Evolutionary conservation across 164 flowering plant genomes (phyloP).

Genomic region (Magnolia changhungtana): DNA sequence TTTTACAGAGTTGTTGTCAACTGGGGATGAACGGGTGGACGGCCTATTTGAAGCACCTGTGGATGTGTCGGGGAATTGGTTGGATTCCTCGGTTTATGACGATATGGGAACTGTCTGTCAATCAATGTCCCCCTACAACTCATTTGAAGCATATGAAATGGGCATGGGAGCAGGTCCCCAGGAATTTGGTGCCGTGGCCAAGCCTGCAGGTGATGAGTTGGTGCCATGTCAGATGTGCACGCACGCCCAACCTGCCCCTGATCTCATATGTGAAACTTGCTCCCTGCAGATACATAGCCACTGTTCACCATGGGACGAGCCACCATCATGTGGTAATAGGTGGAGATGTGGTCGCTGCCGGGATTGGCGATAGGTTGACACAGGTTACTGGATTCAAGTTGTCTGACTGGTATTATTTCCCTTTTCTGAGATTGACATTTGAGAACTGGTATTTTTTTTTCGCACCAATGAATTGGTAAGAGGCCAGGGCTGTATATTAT

Average conservation of each 20-base stretch:
- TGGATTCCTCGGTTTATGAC: constrained; percentile 14
- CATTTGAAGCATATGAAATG: constrained; percentile 23
- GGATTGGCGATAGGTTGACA: constrained; percentile 40
- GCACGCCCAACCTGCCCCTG: constrained; percentile 48
- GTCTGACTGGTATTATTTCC: not conserved
- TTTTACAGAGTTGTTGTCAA: constrained; percentile 62
- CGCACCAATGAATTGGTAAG: not conserved
- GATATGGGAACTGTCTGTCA: constrained; percentile 4
- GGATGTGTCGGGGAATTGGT: constrained; percentile 29
- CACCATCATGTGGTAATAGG: constrained; percentile 17
- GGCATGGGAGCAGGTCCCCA: constrained; percentile 12
- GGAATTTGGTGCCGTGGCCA: constrained; percentile 10
- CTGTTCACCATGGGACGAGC: constrained; percentile 77
- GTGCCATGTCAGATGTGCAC: constrained; percentile 50
- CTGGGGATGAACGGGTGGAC: constrained; percentile 49
- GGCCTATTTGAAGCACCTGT: constrained; percentile 26
- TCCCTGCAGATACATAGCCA: constrained; percentile 51
- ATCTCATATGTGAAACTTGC: constrained; percentile 61
- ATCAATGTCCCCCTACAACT: constrained; percentile 13
- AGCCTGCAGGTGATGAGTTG: constrained; percentile 3
- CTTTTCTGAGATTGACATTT: not conserved
- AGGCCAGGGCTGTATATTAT: constrained; percentile 2
- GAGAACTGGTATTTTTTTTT: not conserved
- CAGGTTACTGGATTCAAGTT: not conserved
- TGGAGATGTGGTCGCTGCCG: constrained; percentile 90